phyloP scores from a whole-genome alignment of 176 grass and related monocot species.

The Carex myosuroides region DNA sequence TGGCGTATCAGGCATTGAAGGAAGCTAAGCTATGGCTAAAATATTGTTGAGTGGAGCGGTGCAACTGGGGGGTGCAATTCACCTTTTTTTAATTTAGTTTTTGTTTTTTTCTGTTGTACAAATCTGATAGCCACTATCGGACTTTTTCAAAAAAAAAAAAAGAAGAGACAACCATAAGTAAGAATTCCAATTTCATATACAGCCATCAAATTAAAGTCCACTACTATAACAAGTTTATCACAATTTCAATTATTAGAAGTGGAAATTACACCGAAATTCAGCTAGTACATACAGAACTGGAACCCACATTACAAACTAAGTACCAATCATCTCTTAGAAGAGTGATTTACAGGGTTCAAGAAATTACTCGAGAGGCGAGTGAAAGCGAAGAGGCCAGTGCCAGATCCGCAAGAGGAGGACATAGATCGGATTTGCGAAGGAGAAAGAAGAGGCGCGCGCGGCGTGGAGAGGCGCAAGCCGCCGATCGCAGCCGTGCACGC shows the following conservation, averaged over 20 bases:
- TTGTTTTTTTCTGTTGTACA: too few relatives aligned
- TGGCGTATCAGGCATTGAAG: too few relatives aligned
- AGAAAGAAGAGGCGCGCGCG: background rate
- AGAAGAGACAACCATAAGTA: background rate
- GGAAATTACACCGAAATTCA: background rate
- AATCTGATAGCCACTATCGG: too few relatives aligned
- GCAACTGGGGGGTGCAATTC: too few relatives aligned
- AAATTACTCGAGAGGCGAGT: conserved; percentile 25
- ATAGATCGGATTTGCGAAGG: background rate
- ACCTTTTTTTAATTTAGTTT: too few relatives aligned
- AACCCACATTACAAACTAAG: background rate
- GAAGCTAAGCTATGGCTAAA: too few relatives aligned
- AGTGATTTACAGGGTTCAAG: background rate
- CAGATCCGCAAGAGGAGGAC: background rate
- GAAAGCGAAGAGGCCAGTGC: background rate
- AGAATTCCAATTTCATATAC: background rate
- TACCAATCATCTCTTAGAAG: background rate
- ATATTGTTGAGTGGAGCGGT: too few relatives aligned
- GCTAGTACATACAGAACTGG: background rate
- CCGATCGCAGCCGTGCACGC: conserved; percentile 12
- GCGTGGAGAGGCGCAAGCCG: background rate
- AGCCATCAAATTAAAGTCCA: background rate
- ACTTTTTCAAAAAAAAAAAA: too few relatives aligned
- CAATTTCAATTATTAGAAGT: background rate
- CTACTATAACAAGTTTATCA: background rate